Base-by-base conservation (phyloP, 2,329 filamentous ascomycete genomes). In the Tolypocladium paradoxum region DNA sequence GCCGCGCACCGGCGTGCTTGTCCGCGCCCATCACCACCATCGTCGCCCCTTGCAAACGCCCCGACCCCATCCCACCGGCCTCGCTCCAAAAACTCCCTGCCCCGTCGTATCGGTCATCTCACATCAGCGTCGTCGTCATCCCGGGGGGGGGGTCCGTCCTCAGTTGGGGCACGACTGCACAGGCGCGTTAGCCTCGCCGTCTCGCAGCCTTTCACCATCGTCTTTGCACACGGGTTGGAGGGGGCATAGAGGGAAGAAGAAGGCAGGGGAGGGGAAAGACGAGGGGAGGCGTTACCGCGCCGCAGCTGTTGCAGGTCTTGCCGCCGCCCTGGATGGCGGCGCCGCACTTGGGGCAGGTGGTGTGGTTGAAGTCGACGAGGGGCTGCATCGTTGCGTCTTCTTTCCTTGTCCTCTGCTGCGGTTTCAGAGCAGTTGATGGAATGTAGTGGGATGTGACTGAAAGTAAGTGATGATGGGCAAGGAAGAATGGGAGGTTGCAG, bases 221-320 rank as follows among this genome's bases (percentile, higher is more conserved):
- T n/a, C n/a, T n/a, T n/a, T n/a, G n/a, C n/a, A n/a, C n/a, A n/a
- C n/a, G n/a, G n/a, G n/a, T n/a, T n/a, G n/a, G n/a, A n/a, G n/a
- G n/a, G n/a, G n/a, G n/a, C n/a, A n/a, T n/a, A n/a, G n/a, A n/a
- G 27, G 27, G 45, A 36, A 14, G 29, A 51, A 18, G 24, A 43
- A 24, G 31, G 43, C 31, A 49, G 29, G 18, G 35, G 35, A 49
- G 52, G 27, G 52, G 46, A 8, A 16, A 49, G 45, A n/a, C n/a
- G 36, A 12, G 33, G 24, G 38, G 31, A 16, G 24, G 35, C 35
- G 73, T 79, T 72, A 83, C 79, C 62, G 79, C 77, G 53, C 79
- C 79, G 70, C 79, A 83, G 54, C 73, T 70, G 54, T 63, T 61
- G 71, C 79, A 83, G 56, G 71, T 74, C 77, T 83, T 83, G 70